Percentiles rank a stretch among this genome's conserved stretches.
Evolutionary conservation across 108 stramenopile genomes (phyloP).

Genomic region (Licmophora abbreviata): DNA sequence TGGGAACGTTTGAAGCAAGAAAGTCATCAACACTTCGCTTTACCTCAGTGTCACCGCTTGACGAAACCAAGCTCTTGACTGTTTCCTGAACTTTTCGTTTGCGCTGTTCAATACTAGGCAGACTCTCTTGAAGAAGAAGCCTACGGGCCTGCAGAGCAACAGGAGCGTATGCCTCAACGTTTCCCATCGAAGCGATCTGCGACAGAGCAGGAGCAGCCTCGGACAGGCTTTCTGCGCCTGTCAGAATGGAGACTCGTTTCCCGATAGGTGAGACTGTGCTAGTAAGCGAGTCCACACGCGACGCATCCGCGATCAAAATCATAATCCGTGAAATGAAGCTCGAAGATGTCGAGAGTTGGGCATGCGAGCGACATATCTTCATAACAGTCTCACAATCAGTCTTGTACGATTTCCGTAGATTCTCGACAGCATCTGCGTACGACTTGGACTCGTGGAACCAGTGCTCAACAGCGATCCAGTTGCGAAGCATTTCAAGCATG

Average conservation of each 20-base stretch:
- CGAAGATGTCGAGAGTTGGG: constrained; percentile 66
- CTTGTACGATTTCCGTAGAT: constrained; percentile 77
- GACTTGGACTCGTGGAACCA: constrained; percentile 81
- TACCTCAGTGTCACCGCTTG: constrained; percentile 15
- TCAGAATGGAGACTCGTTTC: constrained; percentile 49
- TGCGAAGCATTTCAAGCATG: constrained; percentile 64
- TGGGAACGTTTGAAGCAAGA: constrained; percentile 69
- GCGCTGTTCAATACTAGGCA: constrained; percentile 83
- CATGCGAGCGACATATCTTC: constrained; percentile 75
- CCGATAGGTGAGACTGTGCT: constrained; percentile 21
- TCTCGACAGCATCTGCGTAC: constrained; percentile 86
- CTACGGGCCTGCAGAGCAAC: constrained; percentile 82
- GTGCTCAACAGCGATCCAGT: constrained; percentile 79
- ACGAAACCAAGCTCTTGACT: constrained; percentile 31
- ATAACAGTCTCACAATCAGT: constrained; percentile 55
- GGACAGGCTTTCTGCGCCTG: constrained; percentile 67
- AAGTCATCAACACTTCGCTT: constrained; percentile 46
- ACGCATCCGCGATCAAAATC: constrained; percentile 72
- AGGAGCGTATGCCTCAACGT: constrained; percentile 57
- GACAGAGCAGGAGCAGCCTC: constrained; percentile 80
- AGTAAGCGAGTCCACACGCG: constrained; percentile 38
- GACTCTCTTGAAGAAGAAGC: constrained; percentile 84
- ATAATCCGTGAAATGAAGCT: constrained; percentile 75
- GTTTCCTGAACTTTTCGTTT: constrained; percentile 45
- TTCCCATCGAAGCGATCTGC: constrained; percentile 88